Evolutionary conservation across 2,329 filamentous ascomycete species (phyloP), one percentile per base, ranked within the genome.

Genomic region (Fusarium globosum): DNA sequence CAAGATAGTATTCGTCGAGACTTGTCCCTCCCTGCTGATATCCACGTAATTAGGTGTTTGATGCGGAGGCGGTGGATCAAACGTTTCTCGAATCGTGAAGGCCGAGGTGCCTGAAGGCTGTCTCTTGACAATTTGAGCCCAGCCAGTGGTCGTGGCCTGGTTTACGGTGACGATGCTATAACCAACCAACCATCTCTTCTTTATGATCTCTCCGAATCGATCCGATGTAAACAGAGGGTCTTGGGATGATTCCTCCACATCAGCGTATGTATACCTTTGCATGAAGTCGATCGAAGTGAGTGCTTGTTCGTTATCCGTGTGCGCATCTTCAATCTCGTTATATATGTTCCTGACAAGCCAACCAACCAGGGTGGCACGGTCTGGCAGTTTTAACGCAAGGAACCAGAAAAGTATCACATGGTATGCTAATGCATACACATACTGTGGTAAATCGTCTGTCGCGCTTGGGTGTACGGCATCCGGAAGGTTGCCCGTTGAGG

Each of bases 401-500:
- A 98, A 99, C 96, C 96, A 99, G 80, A 97, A 98, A 4, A 95
- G 93, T 74, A 99, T 95, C 76, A 97, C 94, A 80, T 98, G 95
- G 80, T 97, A 97, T 14, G 96, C 96, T 59, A 98, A 86, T 4
- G 95, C 93, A 81, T 97, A 96, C 33, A 99, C 94, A 80, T 99
- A 99, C 81, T 96, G 93, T 9, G 95, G 95, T 56, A 97, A 86
- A 73, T 96, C 94, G 69, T 96, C 93, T 13, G 91, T 81, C 7
- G 79, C 78, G 53, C 74, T 78, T 14, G 77, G 70, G 35, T 78
- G 77, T 8, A 69, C 53, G 8, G 66, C 38, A 28, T 81, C 79
- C 11, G 66, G 57, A 42, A 62, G 59, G 60, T 39, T 71, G 23
- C 58, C 67, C 28, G 61, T 65, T 21, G 73, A 69, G 23, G 74